Base-by-base conservation (phyloP, 2,329 filamentous ascomycete genomes). In the Cladosporium sp. region DNA sequence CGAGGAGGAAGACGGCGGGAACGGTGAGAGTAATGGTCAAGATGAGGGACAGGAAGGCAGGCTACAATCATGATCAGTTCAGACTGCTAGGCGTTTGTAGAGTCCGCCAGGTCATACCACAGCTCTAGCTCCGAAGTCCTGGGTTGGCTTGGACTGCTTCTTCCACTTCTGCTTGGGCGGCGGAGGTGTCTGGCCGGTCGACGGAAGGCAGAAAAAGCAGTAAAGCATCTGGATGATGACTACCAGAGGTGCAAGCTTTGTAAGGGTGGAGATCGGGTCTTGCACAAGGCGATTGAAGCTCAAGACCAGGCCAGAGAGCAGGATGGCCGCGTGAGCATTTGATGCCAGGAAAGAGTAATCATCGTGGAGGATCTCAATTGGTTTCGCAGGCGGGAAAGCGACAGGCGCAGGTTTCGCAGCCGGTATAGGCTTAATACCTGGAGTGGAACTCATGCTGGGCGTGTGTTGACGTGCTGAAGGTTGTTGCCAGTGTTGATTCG, bases 41-140 rank as follows among this genome's bases (percentile, higher is more conserved):
- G 47, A 85, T 72, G 34, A 93, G 82, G 7, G 89, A 87, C 59
- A 92, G 79, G 64, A 94, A 81, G 2, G 84, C 81, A 2, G 90
- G 86, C 81, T 96, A 50, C 38, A 22, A 12, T 11, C 22, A 63
- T 47, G 61, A 62, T 50, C 36, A 55, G 49, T 39, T 9, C n/a
- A n/a, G n/a, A 45, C 12, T 42, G 22, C 34, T 25, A 37, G 14
- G 17, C 14, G 42, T n/a, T 40, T n/a, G 2, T 37, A 17, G 37
- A 14, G 5, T 36, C 15, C 34, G 15, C 20, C 11, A 43, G 20
- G 11, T 72, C 76, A 28, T 74, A 80, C 78, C 49, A 80, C 74
- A 51, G 79, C 68, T 61, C 72, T 70, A 20, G 67, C 65, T 60
- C 70, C 76, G 56, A 76, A 67, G 71, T 69, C 79, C 70, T 65